phyloP scores from a whole-genome alignment of 2,329 filamentous ascomycete species.

The Aspergillus uvarum region DNA sequence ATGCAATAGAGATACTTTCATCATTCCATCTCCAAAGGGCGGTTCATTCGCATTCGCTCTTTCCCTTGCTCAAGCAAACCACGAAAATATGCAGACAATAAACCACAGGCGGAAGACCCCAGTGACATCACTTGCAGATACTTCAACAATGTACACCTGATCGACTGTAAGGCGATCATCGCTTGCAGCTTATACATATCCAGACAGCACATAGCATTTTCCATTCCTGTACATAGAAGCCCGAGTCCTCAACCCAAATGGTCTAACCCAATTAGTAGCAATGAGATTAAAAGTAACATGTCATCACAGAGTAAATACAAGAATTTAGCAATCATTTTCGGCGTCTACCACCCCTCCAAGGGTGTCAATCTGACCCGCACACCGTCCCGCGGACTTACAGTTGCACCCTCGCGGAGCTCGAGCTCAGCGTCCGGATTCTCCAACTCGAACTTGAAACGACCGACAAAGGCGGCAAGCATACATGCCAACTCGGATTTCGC shows the following conservation, averaged over 20 bases:
- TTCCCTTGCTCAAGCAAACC: too few relatives aligned
- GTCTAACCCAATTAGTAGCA: neutral
- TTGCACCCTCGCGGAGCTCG: slow-evolving; percentile 68
- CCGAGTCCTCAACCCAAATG: neutral
- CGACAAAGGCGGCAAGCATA: slow-evolving; percentile 73
- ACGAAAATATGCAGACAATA: too few relatives aligned
- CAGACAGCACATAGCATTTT: neutral
- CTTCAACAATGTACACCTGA: too few relatives aligned
- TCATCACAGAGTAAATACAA: too few relatives aligned
- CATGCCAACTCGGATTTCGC: slow-evolving; percentile 83
- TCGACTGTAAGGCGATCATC: too few relatives aligned
- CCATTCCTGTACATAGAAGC: neutral
- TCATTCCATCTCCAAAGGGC: too few relatives aligned
- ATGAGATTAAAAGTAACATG: too few relatives aligned
- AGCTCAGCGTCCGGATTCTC: slow-evolving; percentile 63
- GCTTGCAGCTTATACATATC: neutral
- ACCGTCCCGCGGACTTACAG: slow-evolving; percentile 69
- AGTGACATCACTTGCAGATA: too few relatives aligned
- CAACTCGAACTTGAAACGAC: slow-evolving; percentile 67
- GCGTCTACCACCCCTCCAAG: slow-evolving; percentile 30
- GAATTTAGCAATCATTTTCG: too few relatives aligned
- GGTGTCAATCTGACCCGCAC: slow-evolving; percentile 65
- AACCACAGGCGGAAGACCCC: too few relatives aligned
- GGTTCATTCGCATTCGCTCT: too few relatives aligned
- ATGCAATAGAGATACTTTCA: too few relatives aligned